Evolutionary conservation across 2,329 filamentous ascomycete species (phyloP).

Genomic region (Plectosphaerella sp.): DNA sequence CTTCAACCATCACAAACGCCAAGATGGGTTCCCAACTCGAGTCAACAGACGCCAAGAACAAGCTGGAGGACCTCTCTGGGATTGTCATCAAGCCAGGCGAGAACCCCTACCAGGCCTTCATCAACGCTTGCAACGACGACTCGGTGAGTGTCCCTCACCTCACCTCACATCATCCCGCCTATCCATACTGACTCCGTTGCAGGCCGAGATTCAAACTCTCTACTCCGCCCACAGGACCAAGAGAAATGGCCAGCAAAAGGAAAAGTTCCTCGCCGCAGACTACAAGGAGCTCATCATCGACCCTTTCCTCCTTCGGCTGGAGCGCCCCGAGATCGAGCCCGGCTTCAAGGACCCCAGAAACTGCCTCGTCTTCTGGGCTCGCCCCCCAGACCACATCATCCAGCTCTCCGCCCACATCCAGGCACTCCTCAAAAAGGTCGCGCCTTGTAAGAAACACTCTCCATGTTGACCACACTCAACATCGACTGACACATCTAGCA

Average conservation of each 20-base stretch:
- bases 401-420: conserved; percentile 67
- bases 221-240: conserved; percentile 72
- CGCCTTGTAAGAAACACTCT: conserved; percentile 57
- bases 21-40: conserved; percentile 31
- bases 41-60: conserved; percentile 40
- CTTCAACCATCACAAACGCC: background rate
- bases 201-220: conserved; percentile 64
- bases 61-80: conserved; percentile 51
- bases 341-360: conserved; percentile 72
- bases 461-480: background rate
- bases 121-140: conserved; percentile 61
- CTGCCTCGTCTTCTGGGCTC: conserved; percentile 84
- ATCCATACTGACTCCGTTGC: conserved; percentile 1
- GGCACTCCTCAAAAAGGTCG: conserved; percentile 54
- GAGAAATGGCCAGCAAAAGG: conserved; percentile 72
- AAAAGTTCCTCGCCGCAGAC: conserved; percentile 63
- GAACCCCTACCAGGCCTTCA: conserved; percentile 75
- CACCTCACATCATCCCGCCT: no score
- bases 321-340: conserved; percentile 58
- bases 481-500: conserved; percentile 38
- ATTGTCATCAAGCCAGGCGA: conserved; percentile 44
- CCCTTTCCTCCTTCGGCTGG: conserved; percentile 66
- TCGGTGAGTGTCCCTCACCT: conserved; percentile 9
- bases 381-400: conserved; percentile 70
- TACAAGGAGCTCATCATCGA: conserved; percentile 74